These are phyloP conservation scores for Pulicaria dysenterica DNA, from an alignment of 129 eudicot species.

Conservation along the genomic window DNA sequence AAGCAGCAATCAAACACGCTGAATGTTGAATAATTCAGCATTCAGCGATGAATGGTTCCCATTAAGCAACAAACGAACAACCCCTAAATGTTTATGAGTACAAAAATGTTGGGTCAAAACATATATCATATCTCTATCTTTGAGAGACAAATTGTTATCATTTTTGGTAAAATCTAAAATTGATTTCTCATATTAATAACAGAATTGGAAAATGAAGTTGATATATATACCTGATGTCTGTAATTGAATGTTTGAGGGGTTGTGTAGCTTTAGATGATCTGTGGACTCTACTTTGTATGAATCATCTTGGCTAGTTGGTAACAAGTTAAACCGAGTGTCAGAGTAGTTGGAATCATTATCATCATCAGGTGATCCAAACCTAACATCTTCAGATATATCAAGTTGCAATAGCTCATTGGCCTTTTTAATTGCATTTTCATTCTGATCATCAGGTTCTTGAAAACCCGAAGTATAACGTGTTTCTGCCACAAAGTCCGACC, in stretches of 20 bases:
- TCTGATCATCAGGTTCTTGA: background rate
- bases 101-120: too few relatives aligned
- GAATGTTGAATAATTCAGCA: too few relatives aligned
- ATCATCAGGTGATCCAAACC: slow-evolving; percentile 61
- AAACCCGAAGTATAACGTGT: slow-evolving; percentile 17
- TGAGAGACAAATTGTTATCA: background rate
- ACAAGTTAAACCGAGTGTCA: slow-evolving; percentile 43
- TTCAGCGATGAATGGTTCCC: too few relatives aligned
- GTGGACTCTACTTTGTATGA: slow-evolving; percentile 42
- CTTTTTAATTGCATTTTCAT: slow-evolving; percentile 3
- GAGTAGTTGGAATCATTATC: slow-evolving; percentile 43
- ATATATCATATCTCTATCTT: too few relatives aligned
- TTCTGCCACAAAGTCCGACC: slow-evolving; percentile 40
- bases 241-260: slow-evolving; percentile 26
- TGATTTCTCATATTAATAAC: background rate
- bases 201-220: background rate
- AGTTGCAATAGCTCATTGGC: slow-evolving; percentile 49
- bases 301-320: slow-evolving; percentile 22
- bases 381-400: slow-evolving; percentile 50
- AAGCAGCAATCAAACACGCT: too few relatives aligned
- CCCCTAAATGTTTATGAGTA: too few relatives aligned
- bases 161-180: background rate
- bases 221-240: slow-evolving; percentile 40
- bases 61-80: too few relatives aligned
- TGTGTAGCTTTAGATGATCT: slow-evolving; percentile 19